Base-by-base conservation (phyloP, 1,139 yeast species). In the Saccharomyces hybrid region DNA sequence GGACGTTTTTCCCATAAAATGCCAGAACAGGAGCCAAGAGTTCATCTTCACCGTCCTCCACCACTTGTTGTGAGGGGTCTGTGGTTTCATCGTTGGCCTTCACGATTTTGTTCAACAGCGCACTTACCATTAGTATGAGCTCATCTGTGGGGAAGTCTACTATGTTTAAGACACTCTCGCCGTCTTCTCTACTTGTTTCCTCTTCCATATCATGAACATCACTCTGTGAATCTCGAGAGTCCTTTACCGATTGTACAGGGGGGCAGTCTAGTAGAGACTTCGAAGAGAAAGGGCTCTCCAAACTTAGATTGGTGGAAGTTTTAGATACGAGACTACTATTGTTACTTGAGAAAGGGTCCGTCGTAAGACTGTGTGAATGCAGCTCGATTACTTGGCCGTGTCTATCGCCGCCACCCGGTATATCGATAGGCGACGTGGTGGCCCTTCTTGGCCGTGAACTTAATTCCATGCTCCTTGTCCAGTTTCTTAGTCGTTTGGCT, bases 1-100 rank as follows among this genome's bases (percentile, higher is more conserved):
- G 99, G 14, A 93, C 84, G 68, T 91, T 95, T 53, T 96, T 83
- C 19, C 99, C 99, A 68, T 90, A 97, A 69, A 93, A 93, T 50
- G 97, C 95, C 57, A 91, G 73, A 2, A 93, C 91, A 4, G 64
- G 57, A 47, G 61, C 55, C 51, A 62, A 27, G 55, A 60, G 58
- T 56, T 55, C 42, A n/a, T 47, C 51, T 28, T 47, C 28, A 7
- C 32, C 34, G 9, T 46, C 42, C 11, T 29, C n/a, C 14, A 11
- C 5, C 7, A n/a, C 24, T 31, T 27, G 50, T 47, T 47, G 32
- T 28, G 29, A 47, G 16, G 31, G 5, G 11, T 47, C 50, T 21
- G 48, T 47, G 3, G 26, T 11, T 51, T 82, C 78, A 70, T 91
- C 98, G 71, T 91, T 91, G 14, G 96, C 91, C 64, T 86, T 95